Base-by-base conservation (phyloP, 1,139 yeast species). In the Scheffersomyces stambukii region DNA sequence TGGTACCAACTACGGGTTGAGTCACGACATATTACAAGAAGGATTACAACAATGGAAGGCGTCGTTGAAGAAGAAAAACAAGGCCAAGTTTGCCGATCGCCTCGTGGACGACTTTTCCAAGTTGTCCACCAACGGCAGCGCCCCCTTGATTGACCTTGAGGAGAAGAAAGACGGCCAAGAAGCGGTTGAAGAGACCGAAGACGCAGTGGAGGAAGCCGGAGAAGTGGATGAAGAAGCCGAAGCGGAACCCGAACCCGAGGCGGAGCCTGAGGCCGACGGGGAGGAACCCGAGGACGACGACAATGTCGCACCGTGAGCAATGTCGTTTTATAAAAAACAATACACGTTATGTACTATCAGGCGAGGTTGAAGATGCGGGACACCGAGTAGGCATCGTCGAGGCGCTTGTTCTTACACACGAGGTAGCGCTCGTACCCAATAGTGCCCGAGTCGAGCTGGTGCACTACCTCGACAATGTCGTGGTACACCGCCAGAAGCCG, bases 1-100 rank as follows among this genome's bases (percentile, higher is more conserved):
- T 43, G 86, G 84, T 21, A 66, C 75, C 29, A 81, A 93, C 28
- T 91, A 86, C 52, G 81, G 82, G 21, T 70, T 72, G 21, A 53
- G 60, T 14, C 43, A 46, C 8, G 46, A 42, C 4, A 58, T 60
- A 25, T 52, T 76, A 23, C 57, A 63, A 18, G 18, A 13, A 62
- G 63, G 19, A 59, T 76, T 18, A 70, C 84, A 61, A 17, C 54
- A 61, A 33, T 89, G 97, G 96, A 84, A 82, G 56, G 54, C 63
- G 8, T 57, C 66, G 24, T 68, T 89, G 38, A 50, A 36, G 4
- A 48, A 57, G 15, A 55, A 62, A 17, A 82, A 81, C 24, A 80
- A 82, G 44, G 52, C 56, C 1, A 64, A 66, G 34, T 64, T 85
- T 32, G 78, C 89, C 33, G 77, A 73, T 8, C 71, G 88, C 55